Conservation (phyloP, 192 early-diverging fungal species). For the Coemansia sp. region DNA sequence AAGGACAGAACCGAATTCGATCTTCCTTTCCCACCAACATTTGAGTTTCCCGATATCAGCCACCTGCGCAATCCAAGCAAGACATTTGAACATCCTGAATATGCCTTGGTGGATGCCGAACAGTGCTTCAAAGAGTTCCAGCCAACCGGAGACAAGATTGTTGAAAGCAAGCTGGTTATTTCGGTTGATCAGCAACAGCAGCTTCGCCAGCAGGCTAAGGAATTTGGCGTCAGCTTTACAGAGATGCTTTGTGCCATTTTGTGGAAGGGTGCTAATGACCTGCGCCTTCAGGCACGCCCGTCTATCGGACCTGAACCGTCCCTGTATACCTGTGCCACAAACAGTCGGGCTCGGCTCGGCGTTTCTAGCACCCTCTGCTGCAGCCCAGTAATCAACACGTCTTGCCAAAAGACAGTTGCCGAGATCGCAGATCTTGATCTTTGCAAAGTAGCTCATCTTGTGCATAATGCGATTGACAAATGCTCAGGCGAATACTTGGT, state of each 20-base stretch:
- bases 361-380: conserved; percentile 27
- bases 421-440: conserved; percentile 24
- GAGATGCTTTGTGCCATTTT: conserved; percentile 40
- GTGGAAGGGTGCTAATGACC: conserved; percentile 33
- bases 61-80: conserved; percentile 9
- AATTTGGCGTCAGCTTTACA: conserved; percentile 27
- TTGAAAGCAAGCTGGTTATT: conserved; percentile 20
- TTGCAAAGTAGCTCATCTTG: conserved; percentile 22
- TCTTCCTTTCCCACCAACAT: conserved; percentile 36
- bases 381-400: conserved; percentile 39
- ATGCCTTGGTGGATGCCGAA: conserved; percentile 22
- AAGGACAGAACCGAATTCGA: background rate
- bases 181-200: conserved; percentile 28
- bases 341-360: conserved; percentile 25
- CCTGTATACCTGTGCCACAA: conserved; percentile 45
- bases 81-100: conserved; percentile 38
- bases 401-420: conserved; percentile 11
- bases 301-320: conserved; percentile 9
- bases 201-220: conserved; percentile 27
- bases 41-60: conserved; percentile 29
- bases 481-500: conserved; percentile 18
- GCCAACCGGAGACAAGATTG: conserved; percentile 17
- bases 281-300: conserved; percentile 22
- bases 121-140: conserved; percentile 23
- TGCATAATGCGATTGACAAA: conserved; percentile 17